Evolutionary conservation across 805 yeast genomes (phyloP).

Genomic region (Spencermartinsiella europaea): DNA sequence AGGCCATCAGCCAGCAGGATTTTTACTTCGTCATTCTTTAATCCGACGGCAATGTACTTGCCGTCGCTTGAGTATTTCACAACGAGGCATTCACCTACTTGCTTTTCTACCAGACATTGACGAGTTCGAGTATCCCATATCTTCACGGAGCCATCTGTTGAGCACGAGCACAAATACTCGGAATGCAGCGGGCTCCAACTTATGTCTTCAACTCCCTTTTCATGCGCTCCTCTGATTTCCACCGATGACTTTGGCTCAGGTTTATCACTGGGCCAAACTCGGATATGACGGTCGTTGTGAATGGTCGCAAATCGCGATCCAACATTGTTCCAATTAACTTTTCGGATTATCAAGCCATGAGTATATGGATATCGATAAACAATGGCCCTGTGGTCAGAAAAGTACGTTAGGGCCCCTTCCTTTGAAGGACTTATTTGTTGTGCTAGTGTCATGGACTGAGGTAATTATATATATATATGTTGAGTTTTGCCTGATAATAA

Average conservation of each 20-base stretch:
- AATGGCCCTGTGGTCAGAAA: not conserved
- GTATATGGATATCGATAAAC: constrained; percentile 10
- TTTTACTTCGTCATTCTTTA: constrained; percentile 35
- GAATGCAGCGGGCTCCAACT: constrained; percentile 48
- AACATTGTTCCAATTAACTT: constrained; percentile 28
- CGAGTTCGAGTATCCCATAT: constrained; percentile 43
- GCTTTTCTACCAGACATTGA: constrained; percentile 30
- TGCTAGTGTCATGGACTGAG: not conserved
- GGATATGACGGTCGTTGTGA: constrained; percentile 27
- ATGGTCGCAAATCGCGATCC: constrained; percentile 30
- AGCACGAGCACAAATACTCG: constrained; percentile 44
- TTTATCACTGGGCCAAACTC: constrained; percentile 34
- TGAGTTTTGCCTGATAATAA: no score
- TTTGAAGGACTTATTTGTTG: not conserved
- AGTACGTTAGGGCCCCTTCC: not conserved
- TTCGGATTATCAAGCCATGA: constrained; percentile 7
- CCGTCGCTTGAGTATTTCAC: constrained; percentile 46
- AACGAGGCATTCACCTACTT: constrained; percentile 19
- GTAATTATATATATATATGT: no score
- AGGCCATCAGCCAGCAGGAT: constrained; percentile 36
- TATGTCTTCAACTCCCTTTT: constrained; percentile 36
- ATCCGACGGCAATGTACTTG: constrained; percentile 40
- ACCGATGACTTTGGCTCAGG: constrained; percentile 30
- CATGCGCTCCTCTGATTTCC: constrained; percentile 40
- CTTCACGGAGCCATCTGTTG: constrained; percentile 42